Evolutionary conservation across 768 basidiomycete species (phyloP), one percentile per base, ranked within the genome.

Genomic region (Serendipita vermifera): DNA sequence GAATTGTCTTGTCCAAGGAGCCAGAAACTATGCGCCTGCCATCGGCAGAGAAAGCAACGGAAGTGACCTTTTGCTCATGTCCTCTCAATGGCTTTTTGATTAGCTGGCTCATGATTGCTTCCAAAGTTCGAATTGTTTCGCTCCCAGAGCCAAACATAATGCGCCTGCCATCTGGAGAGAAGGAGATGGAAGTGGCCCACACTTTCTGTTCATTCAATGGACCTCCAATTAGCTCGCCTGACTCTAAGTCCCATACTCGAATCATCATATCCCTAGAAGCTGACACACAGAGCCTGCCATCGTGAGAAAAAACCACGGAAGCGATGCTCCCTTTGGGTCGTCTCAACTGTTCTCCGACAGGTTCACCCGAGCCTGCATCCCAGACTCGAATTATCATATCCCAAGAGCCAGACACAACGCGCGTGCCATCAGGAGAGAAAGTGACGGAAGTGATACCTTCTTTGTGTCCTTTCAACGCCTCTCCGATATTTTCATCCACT

Each of bases 391-490:
- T 43, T 20, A 27, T 51, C 1, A 33, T 36, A 32, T 59, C 41
- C 24, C 48, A 2, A 67, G 53, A 54, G 13, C 14, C 36, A 38
- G 43, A 31, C 9, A 33, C 68, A 38, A 68, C 61, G 27, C 62
- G 61, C 24, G 58, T 60, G 40, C 67, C 68, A 56, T 69, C 56
- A 35, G 67, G 67, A 17, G 67, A 68, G 60, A 69, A 67, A 1
- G 65, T 53, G 58, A 69, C 63, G 43, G 61, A 68, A 60, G 63
- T 62, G 14, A 68, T 62, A 17, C 62, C 62, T 2, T 61, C 62
- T 27, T 59, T 58, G 36, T 68, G 67, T 5, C 65, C 67, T 14
- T 62, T 62, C 1, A 68, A 29, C 54, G 68, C 67, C 14, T 62
- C 62, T 39, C 60, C 59, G 14, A 57, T 43, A 54, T 60, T 63